Conservation (phyloP, 2,329 filamentous ascomycete genomes). For the Metarhizium album region DNA sequence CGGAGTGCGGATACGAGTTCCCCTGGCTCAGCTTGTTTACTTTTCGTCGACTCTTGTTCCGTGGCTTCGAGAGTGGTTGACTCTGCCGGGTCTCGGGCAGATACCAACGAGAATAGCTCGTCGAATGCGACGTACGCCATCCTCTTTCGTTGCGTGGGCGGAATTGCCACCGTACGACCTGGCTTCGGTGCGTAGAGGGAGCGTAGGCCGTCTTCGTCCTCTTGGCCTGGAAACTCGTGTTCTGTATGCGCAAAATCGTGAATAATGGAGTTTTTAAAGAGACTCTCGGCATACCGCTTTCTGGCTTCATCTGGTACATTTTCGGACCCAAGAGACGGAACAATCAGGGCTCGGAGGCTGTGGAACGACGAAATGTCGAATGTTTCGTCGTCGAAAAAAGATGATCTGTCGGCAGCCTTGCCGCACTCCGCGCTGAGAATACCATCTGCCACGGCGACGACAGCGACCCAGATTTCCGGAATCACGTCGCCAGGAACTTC, state of each 20-base stretch:
- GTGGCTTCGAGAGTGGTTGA: not conserved
- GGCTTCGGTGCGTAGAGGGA: slow-evolving; percentile 52
- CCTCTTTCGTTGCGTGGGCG: slow-evolving; percentile 51
- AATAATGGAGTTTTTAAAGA: slow-evolving; percentile 76
- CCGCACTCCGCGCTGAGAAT: slow-evolving; percentile 56
- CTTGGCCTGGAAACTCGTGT: slow-evolving; percentile 38
- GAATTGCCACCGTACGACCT: slow-evolving; percentile 61
- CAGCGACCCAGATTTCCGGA: slow-evolving; percentile 57
- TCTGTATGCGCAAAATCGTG: slow-evolving; percentile 51
- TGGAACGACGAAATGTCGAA: slow-evolving; percentile 73
- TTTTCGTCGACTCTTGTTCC: not conserved
- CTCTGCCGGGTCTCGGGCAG: slow-evolving; percentile 21
- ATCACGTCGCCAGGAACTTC: slow-evolving; percentile 33
- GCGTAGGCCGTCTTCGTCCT: slow-evolving; percentile 39
- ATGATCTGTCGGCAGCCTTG: slow-evolving; percentile 30
- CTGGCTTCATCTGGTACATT: slow-evolving; percentile 57
- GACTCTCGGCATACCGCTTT: slow-evolving; percentile 57
- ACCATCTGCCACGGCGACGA: slow-evolving; percentile 56
- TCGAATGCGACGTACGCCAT: slow-evolving; percentile 76
- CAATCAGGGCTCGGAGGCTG: slow-evolving; percentile 59
- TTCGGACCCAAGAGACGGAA: slow-evolving; percentile 58
- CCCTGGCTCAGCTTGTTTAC: not conserved
- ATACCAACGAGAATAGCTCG: slow-evolving; percentile 62
- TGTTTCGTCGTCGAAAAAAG: slow-evolving; percentile 57
- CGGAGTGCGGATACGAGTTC: slow-evolving; percentile 24